Percentiles rank a stretch among this genome's conserved stretches.
Evolutionary conservation across 495 filamentous ascomycete genomes (phyloP).

Genomic region (Lineolata rhizophorae): DNA sequence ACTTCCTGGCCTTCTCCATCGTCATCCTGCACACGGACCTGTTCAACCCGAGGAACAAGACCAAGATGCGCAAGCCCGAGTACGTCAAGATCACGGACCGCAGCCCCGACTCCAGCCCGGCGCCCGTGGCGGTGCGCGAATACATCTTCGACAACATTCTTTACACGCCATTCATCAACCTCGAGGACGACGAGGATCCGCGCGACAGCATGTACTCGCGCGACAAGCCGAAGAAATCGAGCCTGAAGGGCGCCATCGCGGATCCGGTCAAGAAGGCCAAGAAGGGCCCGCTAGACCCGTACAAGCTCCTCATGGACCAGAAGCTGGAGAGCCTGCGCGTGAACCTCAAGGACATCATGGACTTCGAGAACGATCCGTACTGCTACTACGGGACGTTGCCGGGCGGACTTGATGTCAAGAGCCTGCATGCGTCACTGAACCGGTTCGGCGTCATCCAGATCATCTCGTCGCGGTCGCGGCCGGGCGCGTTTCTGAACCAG

Average conservation of each 20-base stretch:
- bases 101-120: conserved; percentile 62
- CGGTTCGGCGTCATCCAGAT: conserved; percentile 89
- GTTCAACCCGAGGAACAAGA: conserved; percentile 98
- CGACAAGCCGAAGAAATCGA: conserved; percentile 39
- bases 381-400: conserved; percentile 57
- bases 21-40: conserved; percentile 93
- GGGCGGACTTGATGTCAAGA: conserved; percentile 48
- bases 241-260: conserved; percentile 41
- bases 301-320: conserved; percentile 75
- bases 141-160: conserved; percentile 97
- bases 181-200: conserved; percentile 75
- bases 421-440: conserved; percentile 47
- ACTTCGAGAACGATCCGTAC: conserved; percentile 84
- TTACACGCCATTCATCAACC: conserved; percentile 92
- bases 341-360: conserved; percentile 74
- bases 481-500: conserved; percentile 83
- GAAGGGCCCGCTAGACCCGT: conserved; percentile 83
- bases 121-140: conserved; percentile 73
- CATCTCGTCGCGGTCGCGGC: conserved; percentile 72
- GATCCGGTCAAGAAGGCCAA: conserved; percentile 44
- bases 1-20: conserved; percentile 93
- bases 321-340: conserved; percentile 66
- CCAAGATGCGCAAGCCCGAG: conserved; percentile 93
- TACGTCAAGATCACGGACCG: no score
- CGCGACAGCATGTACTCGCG: conserved; percentile 42